Evolutionary conservation across 306 rosid species (phyloP), one percentile per base, ranked within the genome.

Genomic region (Cercis canadensis): DNA sequence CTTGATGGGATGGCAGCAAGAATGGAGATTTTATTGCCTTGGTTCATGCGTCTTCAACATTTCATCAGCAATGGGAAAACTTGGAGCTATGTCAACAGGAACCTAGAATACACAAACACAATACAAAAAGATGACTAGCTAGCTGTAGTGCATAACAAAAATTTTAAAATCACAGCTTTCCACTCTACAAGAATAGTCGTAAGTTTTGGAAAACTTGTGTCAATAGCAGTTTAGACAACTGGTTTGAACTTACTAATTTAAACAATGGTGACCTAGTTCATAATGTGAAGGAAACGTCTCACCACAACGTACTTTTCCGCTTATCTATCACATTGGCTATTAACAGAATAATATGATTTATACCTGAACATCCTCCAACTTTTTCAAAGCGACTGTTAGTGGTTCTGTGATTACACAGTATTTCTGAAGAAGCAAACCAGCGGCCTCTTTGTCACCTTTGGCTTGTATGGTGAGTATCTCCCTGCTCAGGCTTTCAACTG

Each of bases 401-500:
- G 97, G 97, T 60, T 86, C 75, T 0, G 97, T 78, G 78, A 90
- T 56, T 57, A 57, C 72, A 51, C 82, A 7, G 69, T 86, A 78
- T 78, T 86, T 90, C 68, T 84, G 82, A 69, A 94, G 95, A 74
- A 94, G 90, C 63, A 83, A 57, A 44, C 82, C 78, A 53, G 97
- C 98, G 29, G 95, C 89, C 77, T 75, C 83, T 79, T 94, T 94
- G 84, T 94, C 92, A 52, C 98, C 97, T 78, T 82, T 82, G 60
- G 97, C 98, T 81, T 94, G 98, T 65, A 87, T 84, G 62, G 95
- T 90, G 57, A 94, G 96, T 57, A 94, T 89, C 81, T 89, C 96
- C 84, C 85, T 84, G 79, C 97, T 89, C 60, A 94, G 60, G 71
- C 90, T 79, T 80, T 94, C 98, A 52, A 94, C 96, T 11, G 96